Base-by-base conservation (phyloP, 805 yeast genomes). In the Zygosaccharomyces gambellarensis region DNA sequence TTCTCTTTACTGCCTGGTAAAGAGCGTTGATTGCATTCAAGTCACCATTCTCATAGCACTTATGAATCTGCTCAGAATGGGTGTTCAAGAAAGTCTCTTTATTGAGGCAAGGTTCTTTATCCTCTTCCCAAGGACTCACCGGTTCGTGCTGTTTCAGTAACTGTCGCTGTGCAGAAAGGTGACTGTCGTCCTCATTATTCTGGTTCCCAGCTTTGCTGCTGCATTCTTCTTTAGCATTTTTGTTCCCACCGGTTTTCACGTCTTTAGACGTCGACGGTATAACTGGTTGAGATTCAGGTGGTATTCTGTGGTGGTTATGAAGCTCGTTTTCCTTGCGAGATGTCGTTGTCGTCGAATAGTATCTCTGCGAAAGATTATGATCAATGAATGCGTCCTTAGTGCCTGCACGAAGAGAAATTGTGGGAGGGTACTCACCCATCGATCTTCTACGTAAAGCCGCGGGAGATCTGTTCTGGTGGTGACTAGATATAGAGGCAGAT, bases 1-100 rank as follows among this genome's bases (percentile, higher is more conserved):
- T 73, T 56, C 77, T 63, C 54, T 69, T 71, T 44, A 73, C 51
- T 1, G 77, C 64, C 58, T 70, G 69, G 46, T 72, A 73, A 5
- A 71, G 50, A 0, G 76, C 63, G 47, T 72, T 68, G 31, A 72
- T 67, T 47, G 59, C 65, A 49, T 72, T 65, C 45, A 55, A 65
- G 36, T 72, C 64, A 11, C 64, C 58, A 1, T 47, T 17, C 5
- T 55, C 51, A 44, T 55, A 62, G 14, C 69, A 65, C 6, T 36
- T 45, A 12, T 57, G 49, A 25, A 73, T 72, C 51, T 71, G 64
- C 2, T 51, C 43, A 3, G 60, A 54, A 36, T 68, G 71, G 14
- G 67, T 63, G 0, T 57, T 43, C 10, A 68, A 48, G 46, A 67
- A 72, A 2, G 70, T 66, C 5, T 54, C 51, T 11, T 59, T 64